These are phyloP conservation scores for Abrus pulchellus DNA, from an alignment of 306 rosid genomes.

Conservation along the genomic window DNA sequence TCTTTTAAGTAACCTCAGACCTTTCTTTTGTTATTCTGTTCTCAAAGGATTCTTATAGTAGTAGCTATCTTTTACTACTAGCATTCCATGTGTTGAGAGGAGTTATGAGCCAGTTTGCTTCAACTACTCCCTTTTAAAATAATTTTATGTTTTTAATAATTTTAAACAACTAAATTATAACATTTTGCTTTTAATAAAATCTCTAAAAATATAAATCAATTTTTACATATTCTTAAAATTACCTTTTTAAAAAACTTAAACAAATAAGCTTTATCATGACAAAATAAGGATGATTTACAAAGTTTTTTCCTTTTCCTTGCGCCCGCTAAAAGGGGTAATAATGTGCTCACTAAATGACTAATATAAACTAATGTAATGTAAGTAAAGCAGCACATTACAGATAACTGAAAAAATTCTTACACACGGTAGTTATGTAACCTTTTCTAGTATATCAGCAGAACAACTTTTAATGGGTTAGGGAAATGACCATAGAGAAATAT, in stretches of 20 bases:
- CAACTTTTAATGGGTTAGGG: neutral
- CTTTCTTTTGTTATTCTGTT: neutral
- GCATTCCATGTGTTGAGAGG: constrained; percentile 13
- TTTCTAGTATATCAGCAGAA: neutral
- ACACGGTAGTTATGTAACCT: constrained; percentile 9
- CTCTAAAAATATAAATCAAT: too few species aligned
- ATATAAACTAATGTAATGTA: neutral
- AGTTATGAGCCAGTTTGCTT: too few species aligned
- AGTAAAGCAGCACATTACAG: neutral
- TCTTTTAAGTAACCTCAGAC: neutral
- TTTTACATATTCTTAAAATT: too few species aligned
- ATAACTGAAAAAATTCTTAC: neutral
- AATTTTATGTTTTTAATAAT: too few species aligned
- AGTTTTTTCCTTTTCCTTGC: neutral
- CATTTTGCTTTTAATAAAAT: too few species aligned
- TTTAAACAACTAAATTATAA: too few species aligned
- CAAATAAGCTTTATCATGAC: neutral
- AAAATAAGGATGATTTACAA: neutral
- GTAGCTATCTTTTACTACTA: neutral
- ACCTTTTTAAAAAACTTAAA: too few species aligned
- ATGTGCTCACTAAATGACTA: neutral
- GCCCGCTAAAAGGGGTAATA: neutral
- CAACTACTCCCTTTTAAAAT: too few species aligned
- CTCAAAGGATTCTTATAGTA: neutral
- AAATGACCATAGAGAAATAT: constrained; percentile 11